Conservation (phyloP, 495 filamentous ascomycete genomes). For the Penicillium taxi region DNA sequence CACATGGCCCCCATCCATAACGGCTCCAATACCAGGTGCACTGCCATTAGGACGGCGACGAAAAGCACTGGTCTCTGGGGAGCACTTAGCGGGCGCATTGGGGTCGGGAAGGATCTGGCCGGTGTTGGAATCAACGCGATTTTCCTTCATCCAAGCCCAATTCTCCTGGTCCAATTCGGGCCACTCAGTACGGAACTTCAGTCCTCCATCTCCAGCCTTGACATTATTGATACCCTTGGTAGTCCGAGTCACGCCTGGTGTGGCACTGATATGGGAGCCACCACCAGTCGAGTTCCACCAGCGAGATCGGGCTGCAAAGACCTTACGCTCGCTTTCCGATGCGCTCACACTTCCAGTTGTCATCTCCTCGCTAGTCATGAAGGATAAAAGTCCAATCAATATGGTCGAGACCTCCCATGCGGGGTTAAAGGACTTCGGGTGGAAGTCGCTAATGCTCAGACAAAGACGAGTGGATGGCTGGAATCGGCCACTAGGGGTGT, state of each 20-base stretch:
- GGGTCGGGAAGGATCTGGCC: slow-evolving; percentile 50
- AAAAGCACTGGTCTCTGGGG: slow-evolving; percentile 58
- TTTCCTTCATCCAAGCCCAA: slow-evolving; percentile 83
- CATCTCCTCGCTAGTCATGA: slow-evolving; percentile 99
- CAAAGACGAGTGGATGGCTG: slow-evolving; percentile 87
- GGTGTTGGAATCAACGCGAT: slow-evolving; percentile 70
- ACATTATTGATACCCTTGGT: slow-evolving; percentile 57
- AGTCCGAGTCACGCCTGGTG: slow-evolving; percentile 37
- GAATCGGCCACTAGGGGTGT: slow-evolving; percentile 93
- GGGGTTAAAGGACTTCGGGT: slow-evolving; percentile 95
- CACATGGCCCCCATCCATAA: slow-evolving; percentile 68
- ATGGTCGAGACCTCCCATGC: slow-evolving; percentile 99
- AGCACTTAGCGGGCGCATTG: slow-evolving; percentile 37
- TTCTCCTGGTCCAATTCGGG: slow-evolving; percentile 85
- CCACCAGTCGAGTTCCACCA: slow-evolving; percentile 99
- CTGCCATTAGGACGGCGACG: slow-evolving; percentile 60
- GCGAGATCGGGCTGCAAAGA: slow-evolving; percentile 65
- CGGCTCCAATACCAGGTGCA: slow-evolving; percentile 63
- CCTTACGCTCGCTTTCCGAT: slow-evolving; percentile 67
- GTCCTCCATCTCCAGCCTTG: slow-evolving; percentile 81
- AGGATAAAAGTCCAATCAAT: slow-evolving; percentile 84
- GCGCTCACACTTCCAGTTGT: slow-evolving; percentile 88
- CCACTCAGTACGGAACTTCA: slow-evolving; percentile 86
- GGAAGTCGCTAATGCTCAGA: slow-evolving; percentile 92
- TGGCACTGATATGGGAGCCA: slow-evolving; percentile 56